These are phyloP conservation scores for Bretziella fagacearum DNA, from an alignment of 2,329 filamentous ascomycete genomes.

Conservation along the genomic window DNA sequence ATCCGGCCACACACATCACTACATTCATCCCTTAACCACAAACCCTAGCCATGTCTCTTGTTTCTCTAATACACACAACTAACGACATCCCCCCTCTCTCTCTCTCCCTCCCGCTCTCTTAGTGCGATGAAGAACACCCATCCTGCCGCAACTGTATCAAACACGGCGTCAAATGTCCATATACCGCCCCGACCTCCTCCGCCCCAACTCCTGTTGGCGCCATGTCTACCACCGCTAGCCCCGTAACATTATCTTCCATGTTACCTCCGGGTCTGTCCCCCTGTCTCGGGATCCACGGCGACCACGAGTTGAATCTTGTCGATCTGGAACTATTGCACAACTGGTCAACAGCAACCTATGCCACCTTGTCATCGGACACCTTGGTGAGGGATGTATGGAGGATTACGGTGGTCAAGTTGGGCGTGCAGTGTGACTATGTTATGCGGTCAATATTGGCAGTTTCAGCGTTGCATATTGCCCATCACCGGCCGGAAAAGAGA, in stretches of 20 bases:
- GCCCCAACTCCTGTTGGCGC: constrained; percentile 8
- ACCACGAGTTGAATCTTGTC: constrained; percentile 22
- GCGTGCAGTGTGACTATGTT: constrained; percentile 29
- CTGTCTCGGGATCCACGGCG: constrained; percentile 6
- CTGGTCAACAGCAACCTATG: constrained; percentile 31
- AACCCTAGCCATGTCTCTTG: background rate
- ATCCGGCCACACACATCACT: no score
- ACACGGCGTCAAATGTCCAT: constrained; percentile 18
- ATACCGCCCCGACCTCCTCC: constrained; percentile 11
- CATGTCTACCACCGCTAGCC: background rate
- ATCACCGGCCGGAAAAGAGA: constrained; percentile 10
- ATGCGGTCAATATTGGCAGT: constrained; percentile 33
- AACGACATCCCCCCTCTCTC: no score
- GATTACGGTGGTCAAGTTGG: constrained; percentile 30
- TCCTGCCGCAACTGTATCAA: constrained; percentile 19
- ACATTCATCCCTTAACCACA: background rate
- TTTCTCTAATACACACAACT: no score
- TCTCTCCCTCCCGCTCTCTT: no score
- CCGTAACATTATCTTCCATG: background rate
- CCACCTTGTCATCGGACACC: constrained; percentile 27
- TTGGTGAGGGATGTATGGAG: constrained; percentile 29
- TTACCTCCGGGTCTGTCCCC: constrained; percentile 1
- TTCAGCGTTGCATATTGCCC: constrained; percentile 31
- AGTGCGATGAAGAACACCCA: constrained; percentile 20
- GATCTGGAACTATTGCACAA: constrained; percentile 38